A percentile compares a stretch with the other conserved stretches of the same genome.
Evolutionary conservation across 345 rosid genomes (phyloP).

Genomic region (Nephelium lappaceum): DNA sequence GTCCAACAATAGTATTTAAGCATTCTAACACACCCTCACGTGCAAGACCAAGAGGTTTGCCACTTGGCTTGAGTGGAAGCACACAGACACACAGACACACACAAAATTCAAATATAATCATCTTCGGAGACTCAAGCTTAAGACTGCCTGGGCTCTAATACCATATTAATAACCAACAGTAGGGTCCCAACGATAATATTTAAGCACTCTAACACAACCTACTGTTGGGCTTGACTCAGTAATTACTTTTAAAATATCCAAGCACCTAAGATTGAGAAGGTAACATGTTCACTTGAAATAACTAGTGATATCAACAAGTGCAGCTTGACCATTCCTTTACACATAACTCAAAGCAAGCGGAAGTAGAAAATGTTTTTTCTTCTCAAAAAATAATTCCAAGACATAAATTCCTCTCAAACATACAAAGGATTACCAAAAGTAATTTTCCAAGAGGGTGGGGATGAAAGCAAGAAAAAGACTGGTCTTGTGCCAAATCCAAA

Average conservation of each 20-base stretch:
- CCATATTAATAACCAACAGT: too few relatives aligned
- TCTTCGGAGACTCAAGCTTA: too few relatives aligned
- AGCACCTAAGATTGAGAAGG: neutral
- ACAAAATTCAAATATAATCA: too few relatives aligned
- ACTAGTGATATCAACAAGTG: neutral
- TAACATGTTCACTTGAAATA: neutral
- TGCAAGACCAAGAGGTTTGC: too few relatives aligned
- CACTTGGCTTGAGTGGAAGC: too few relatives aligned
- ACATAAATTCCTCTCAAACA: constrained; percentile 10
- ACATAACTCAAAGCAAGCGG: neutral
- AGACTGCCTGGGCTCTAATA: too few relatives aligned
- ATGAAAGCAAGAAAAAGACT: neutral
- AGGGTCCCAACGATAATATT: too few relatives aligned
- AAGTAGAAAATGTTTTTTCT: neutral
- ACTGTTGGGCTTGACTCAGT: neutral
- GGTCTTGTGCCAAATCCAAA: constrained; percentile 2
- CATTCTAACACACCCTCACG: too few relatives aligned
- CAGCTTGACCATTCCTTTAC: neutral
- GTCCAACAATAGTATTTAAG: too few relatives aligned
- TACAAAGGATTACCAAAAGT: neutral
- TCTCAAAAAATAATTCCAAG: neutral
- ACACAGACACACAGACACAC: too few relatives aligned
- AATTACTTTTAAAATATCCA: neutral
- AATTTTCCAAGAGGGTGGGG: neutral
- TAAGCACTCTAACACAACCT: neutral